Conservation (phyloP, 768 basidiomycete genomes). For the Tremella yokohamensis region DNA sequence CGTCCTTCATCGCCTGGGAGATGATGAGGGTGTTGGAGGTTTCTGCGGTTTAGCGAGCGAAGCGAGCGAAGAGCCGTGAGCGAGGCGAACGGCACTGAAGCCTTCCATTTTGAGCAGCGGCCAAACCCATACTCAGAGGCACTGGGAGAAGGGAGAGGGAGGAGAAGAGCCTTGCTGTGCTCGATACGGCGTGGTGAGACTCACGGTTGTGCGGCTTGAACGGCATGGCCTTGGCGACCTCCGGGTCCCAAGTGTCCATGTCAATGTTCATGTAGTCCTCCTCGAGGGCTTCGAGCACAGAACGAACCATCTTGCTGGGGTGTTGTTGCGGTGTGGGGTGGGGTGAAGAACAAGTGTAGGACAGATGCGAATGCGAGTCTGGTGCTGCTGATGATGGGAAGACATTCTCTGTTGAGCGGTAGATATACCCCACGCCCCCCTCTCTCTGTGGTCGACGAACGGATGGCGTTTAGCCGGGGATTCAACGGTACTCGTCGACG, state of each 20-base stretch:
- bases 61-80: too few species aligned
- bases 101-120: too few species aligned
- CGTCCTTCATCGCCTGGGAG: not conserved
- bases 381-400: too few species aligned
- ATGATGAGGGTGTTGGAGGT: conserved; percentile 5
- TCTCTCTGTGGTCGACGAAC: too few species aligned
- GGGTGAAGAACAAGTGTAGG: not conserved
- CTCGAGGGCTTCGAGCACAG: conserved; percentile 7
- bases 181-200: not conserved
- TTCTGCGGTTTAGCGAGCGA: not conserved
- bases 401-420: too few species aligned
- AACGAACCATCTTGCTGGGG: not conserved
- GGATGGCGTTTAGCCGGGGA: too few species aligned
- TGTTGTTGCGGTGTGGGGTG: conserved; percentile 2
- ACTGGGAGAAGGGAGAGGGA: not conserved
- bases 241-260: conserved; percentile 1
- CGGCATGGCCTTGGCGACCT: conserved; percentile 6
- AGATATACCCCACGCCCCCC: too few species aligned
- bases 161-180: not conserved
- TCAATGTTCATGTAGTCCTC: conserved; percentile 5
- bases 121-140: too few species aligned
- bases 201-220: conserved; percentile 10
- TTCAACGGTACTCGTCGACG: too few species aligned
- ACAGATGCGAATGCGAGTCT: too few species aligned
- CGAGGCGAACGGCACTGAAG: too few species aligned